phyloP scores from a whole-genome alignment of 352 stramenopile species.

The Phytophthora boehmeriae region DNA sequence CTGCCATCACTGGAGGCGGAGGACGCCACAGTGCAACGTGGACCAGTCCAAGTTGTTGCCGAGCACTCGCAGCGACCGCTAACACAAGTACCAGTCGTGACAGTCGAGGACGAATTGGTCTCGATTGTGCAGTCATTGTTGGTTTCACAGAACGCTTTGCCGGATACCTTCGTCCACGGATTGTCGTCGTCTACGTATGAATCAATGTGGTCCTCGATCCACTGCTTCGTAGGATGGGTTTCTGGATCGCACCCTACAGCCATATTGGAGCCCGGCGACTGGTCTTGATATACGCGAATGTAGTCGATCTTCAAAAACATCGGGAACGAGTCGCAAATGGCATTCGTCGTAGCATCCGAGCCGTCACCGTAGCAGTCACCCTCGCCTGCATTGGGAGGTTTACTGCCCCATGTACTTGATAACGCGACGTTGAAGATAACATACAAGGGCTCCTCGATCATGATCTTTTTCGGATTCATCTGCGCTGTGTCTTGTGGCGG shows the following conservation, averaged over 20 bases:
- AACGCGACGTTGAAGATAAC: constrained; percentile 95
- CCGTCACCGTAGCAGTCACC: constrained; percentile 48
- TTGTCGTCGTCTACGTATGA: constrained; percentile 74
- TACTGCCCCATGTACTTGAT: constrained; percentile 81
- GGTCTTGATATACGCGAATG: constrained; percentile 72
- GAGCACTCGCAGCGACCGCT: constrained; percentile 42
- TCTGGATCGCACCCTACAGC: constrained; percentile 51
- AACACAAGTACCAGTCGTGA: constrained; percentile 42
- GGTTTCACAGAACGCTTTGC: constrained; percentile 54
- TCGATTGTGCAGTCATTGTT: constrained; percentile 63
- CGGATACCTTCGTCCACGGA: constrained; percentile 46
- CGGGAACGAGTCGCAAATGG: constrained; percentile 65
- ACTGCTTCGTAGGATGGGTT: constrained; percentile 64
- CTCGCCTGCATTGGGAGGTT: constrained; percentile 59
- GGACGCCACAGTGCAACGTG: constrained; percentile 37
- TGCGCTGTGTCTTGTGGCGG: constrained; percentile 52
- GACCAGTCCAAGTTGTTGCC: constrained; percentile 40
- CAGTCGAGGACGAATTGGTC: constrained; percentile 16
- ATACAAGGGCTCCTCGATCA: constrained; percentile 94
- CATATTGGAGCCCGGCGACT: constrained; percentile 43
- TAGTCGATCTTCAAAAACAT: constrained; percentile 83
- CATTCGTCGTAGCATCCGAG: constrained; percentile 31
- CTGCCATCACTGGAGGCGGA: constrained; percentile 18
- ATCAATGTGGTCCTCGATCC: constrained; percentile 76
- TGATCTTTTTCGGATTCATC: constrained; percentile 85